Percentiles rank a stretch among this genome's conserved stretches.
Conservation (phyloP, 169 alveolate genomes). For the Cryptosporidium ubiquitum region DNA sequence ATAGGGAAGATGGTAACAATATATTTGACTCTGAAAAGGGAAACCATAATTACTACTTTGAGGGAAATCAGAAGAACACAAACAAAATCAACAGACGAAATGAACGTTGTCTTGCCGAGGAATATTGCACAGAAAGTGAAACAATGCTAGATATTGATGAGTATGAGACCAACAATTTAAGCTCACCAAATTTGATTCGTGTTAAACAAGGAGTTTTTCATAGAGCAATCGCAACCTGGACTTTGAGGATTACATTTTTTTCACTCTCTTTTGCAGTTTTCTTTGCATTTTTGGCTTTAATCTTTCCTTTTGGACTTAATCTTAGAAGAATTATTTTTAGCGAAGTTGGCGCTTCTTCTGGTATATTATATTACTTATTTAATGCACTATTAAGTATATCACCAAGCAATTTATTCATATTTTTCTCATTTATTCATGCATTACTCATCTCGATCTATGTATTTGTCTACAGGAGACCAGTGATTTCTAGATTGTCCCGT, state of each 20-base stretch:
- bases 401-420: conserved; percentile 28
- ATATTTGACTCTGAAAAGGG: background rate
- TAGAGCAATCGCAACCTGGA: conserved; percentile 55
- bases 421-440: conserved; percentile 39
- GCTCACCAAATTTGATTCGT: background rate
- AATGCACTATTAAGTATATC: conserved; percentile 7
- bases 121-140: conserved; percentile 11
- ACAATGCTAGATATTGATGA: conserved; percentile 3
- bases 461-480: conserved; percentile 51
- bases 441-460: conserved; percentile 52
- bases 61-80: background rate
- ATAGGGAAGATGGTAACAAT: background rate
- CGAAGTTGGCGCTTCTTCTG: background rate
- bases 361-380: background rate
- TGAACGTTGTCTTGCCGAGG: conserved; percentile 50
- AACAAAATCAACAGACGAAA: conserved; percentile 21
- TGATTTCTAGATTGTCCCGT: conserved; percentile 41
- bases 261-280: conserved; percentile 36
- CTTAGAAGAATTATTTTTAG: conserved; percentile 11
- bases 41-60: background rate
- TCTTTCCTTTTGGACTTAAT: conserved; percentile 64
- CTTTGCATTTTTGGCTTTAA: conserved; percentile 44
- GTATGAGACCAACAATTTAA: background rate
- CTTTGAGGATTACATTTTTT: conserved; percentile 26
- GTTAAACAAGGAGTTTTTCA: conserved; percentile 72